These are phyloP conservation scores for Beauveria australis DNA, from an alignment of 2,329 filamentous ascomycete species.

Conservation along the genomic window DNA sequence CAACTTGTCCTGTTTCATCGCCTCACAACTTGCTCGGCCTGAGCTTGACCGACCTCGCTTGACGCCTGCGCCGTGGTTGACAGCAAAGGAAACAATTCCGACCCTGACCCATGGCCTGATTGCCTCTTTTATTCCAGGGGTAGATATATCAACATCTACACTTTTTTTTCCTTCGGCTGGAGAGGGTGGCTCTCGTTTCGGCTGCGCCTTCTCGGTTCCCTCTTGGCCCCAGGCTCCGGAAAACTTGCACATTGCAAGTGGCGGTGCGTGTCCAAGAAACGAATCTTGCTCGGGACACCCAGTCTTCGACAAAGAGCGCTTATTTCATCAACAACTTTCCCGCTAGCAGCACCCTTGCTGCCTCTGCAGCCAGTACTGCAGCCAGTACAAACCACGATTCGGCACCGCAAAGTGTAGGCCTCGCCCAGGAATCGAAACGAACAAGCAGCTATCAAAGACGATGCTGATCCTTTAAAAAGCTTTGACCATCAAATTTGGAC, in stretches of 20 bases:
- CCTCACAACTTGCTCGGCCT: not conserved
- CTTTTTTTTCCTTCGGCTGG: not conserved
- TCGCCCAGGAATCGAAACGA: not conserved
- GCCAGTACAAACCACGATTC: not conserved
- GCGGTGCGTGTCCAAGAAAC: not conserved
- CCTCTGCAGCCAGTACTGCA: not conserved
- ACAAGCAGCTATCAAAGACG: not conserved
- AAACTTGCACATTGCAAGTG: not conserved
- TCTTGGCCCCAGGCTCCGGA: not conserved
- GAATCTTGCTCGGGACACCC: not conserved
- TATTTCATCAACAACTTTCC: conserved; percentile 1
- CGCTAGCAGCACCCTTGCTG: not conserved
- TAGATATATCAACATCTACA: conserved; percentile 11
- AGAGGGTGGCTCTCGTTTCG: not conserved
- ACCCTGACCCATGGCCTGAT: conserved; percentile 7
- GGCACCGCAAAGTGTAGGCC: not conserved
- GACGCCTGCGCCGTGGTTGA: not conserved
- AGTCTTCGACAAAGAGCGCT: not conserved
- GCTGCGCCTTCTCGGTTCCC: not conserved
- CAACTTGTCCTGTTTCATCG: not conserved
- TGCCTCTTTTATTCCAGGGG: conserved; percentile 10
- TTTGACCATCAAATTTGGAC: not conserved
- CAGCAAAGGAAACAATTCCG: not conserved
- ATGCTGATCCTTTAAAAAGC: not conserved
- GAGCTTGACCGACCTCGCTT: not conserved